These are phyloP conservation scores for Pouteria campechiana DNA, from an alignment of 179 eudicot species.

Conservation along the genomic window DNA sequence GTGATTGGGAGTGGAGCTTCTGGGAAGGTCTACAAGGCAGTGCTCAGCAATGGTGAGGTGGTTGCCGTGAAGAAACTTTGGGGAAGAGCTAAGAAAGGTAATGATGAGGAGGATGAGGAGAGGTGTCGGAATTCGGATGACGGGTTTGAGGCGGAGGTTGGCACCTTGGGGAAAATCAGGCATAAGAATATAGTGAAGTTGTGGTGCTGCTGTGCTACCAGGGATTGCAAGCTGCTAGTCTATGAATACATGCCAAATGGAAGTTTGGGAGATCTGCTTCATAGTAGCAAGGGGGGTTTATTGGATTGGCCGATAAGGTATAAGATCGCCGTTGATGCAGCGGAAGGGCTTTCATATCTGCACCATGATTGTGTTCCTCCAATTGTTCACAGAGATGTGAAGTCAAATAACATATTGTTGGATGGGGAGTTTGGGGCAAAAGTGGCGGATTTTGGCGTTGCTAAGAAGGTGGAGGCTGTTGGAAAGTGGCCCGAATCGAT, in stretches of 20 bases:
- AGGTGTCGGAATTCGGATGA: constrained; percentile 36
- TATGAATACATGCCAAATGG: constrained; percentile 91
- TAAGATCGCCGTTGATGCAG: constrained; percentile 57
- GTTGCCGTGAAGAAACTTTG: constrained; percentile 71
- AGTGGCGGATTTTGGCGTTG: constrained; percentile 86
- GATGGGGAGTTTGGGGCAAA: constrained; percentile 66
- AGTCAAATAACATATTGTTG: constrained; percentile 64
- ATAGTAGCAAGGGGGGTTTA: constrained; percentile 49
- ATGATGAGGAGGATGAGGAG: constrained; percentile 2
- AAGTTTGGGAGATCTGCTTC: constrained; percentile 75
- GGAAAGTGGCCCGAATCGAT: constrained; percentile 59
- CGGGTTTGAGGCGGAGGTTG: constrained; percentile 81
- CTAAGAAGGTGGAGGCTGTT: constrained; percentile 47
- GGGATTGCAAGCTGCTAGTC: constrained; percentile 56
- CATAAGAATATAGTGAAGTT: constrained; percentile 84
- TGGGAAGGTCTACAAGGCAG: constrained; percentile 75
- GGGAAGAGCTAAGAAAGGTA: constrained; percentile 15
- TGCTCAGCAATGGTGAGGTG: constrained; percentile 48
- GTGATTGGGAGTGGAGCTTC: constrained; percentile 74
- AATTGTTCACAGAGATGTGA: constrained; percentile 76
- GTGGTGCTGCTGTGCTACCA: constrained; percentile 72
- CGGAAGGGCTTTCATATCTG: constrained; percentile 76
- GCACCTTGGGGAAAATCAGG: constrained; percentile 71
- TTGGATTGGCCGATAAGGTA: constrained; percentile 70
- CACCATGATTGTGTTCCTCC: constrained; percentile 88